phyloP scores from a whole-genome alignment of 306 rosid genomes.

The Amphicarpaea edgeworthii region DNA sequence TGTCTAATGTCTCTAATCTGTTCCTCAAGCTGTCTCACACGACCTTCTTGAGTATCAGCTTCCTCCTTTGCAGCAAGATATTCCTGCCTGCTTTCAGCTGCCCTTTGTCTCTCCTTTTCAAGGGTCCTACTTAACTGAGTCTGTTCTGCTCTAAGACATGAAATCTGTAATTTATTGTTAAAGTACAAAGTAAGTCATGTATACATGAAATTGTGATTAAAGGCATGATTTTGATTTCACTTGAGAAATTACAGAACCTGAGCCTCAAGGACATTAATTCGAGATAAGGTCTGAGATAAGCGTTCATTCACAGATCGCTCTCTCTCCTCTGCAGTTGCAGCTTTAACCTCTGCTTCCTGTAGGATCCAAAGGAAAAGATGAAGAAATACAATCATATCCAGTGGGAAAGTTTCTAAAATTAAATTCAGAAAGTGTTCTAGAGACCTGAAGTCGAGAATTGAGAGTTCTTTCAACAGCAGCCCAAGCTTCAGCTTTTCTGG shows the following conservation, averaged over 20 bases:
- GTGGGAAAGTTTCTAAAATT: constrained; percentile 25
- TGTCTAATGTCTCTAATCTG: constrained; percentile 77
- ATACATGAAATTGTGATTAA: constrained; percentile 24
- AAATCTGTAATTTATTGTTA: constrained; percentile 71
- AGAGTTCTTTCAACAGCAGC: constrained; percentile 95
- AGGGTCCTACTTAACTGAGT: constrained; percentile 90
- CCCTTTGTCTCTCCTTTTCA: constrained; percentile 98
- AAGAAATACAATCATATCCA: constrained; percentile 24
- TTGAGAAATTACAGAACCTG: constrained; percentile 71
- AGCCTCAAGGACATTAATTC: constrained; percentile 98
- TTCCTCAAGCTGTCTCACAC: constrained; percentile 88
- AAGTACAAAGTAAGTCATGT: constrained; percentile 45
- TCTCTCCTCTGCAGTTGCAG: constrained; percentile 96
- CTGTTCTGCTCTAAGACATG: constrained; percentile 97
- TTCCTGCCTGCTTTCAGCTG: constrained; percentile 99
- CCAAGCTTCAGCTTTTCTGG: constrained; percentile 97
- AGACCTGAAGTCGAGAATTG: constrained; percentile 93
- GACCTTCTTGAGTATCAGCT: constrained; percentile 98
- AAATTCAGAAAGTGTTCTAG: constrained; percentile 40
- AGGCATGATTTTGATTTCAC: constrained; percentile 39
- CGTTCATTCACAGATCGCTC: constrained; percentile 95
- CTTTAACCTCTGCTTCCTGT: constrained; percentile 97
- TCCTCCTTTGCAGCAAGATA: constrained; percentile 97
- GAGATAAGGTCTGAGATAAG: constrained; percentile 92
- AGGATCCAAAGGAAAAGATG: constrained; percentile 49